Evolutionary conservation across 192 early-diverging fungal species (phyloP).

Genomic region (Spizellomyces punctatus): DNA sequence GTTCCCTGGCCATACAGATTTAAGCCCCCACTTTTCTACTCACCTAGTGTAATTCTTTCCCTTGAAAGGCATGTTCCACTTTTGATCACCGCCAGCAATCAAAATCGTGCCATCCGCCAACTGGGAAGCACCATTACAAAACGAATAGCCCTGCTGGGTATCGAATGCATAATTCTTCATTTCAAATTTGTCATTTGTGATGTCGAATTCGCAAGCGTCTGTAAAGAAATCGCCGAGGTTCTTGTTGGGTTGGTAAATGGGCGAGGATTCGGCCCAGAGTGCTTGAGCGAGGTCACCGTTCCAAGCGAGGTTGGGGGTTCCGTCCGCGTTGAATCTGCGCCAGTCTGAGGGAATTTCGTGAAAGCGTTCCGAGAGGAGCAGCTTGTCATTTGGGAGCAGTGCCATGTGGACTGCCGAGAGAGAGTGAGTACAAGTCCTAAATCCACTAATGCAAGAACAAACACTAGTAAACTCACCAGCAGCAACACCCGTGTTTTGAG

Average conservation of each 20-base stretch:
- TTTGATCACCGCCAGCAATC: conserved; percentile 33
- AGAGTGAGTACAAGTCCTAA: neutral
- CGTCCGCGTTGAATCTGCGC: neutral
- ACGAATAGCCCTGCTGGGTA: conserved; percentile 25
- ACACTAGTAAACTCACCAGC: conserved; percentile 18
- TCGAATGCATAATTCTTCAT: conserved; percentile 21
- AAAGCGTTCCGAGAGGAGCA: conserved; percentile 29
- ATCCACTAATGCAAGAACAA: neutral
- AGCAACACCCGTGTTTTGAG: conserved; percentile 27
- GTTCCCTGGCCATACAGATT: neutral
- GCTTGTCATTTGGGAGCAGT: conserved; percentile 24
- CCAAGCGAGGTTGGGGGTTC: conserved; percentile 2
- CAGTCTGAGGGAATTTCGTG: conserved; percentile 29
- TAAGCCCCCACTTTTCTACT: neutral
- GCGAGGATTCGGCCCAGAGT: neutral
- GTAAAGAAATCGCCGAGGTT: conserved; percentile 28
- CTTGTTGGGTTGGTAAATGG: conserved; percentile 29
- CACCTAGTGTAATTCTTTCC: conserved; percentile 22
- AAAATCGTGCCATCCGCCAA: conserved; percentile 32
- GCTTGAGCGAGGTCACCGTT: conserved; percentile 5
- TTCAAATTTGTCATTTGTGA: conserved; percentile 2
- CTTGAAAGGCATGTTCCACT: conserved; percentile 18
- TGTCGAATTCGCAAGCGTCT: conserved; percentile 26
- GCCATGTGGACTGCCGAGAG: conserved; percentile 19
- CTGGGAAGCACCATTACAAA: conserved; percentile 30